These are phyloP conservation scores for Microcos paniculata DNA, from an alignment of 345 rosid species.

Conservation along the genomic window DNA sequence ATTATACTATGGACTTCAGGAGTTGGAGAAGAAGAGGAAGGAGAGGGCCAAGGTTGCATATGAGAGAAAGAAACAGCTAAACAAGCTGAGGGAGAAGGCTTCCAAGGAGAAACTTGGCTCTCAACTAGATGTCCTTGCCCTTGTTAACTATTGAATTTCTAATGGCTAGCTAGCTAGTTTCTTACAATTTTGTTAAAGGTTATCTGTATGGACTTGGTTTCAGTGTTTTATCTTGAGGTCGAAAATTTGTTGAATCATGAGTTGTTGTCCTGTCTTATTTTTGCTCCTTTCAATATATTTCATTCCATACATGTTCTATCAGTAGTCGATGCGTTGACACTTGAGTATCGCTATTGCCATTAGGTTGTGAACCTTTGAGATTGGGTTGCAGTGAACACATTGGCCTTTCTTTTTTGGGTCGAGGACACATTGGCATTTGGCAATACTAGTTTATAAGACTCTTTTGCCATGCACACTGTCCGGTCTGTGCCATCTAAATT, in stretches of 20 bases:
- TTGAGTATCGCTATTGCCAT: no score
- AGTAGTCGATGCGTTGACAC: no score
- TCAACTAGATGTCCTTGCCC: conserved; percentile 57
- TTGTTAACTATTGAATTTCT: conserved; percentile 53
- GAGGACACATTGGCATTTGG: no score
- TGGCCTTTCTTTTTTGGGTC: no score
- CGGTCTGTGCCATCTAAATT: no score
- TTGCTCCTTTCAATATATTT: conserved; percentile 4
- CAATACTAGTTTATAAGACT: no score
- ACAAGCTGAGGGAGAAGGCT: conserved; percentile 67
- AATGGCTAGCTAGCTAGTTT: not conserved
- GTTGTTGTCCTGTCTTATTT: not conserved
- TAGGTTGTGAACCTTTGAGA: no score
- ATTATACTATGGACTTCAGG: conserved; percentile 31
- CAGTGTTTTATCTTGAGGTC: conserved; percentile 1
- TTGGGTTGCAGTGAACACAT: no score
- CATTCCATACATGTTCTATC: not conserved
- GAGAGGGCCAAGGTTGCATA: conserved; percentile 60
- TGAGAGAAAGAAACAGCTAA: conserved; percentile 78
- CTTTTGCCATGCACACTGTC: no score
- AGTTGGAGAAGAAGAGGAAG: conserved; percentile 82
- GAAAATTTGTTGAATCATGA: conserved; percentile 2
- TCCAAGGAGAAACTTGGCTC: conserved; percentile 83
- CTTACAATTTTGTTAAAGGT: conserved; percentile 12
- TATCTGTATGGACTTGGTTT: not conserved